These are phyloP conservation scores for Trichoderma atrobrunneum DNA, from an alignment of 2,329 filamentous ascomycete species.

Conservation along the genomic window DNA sequence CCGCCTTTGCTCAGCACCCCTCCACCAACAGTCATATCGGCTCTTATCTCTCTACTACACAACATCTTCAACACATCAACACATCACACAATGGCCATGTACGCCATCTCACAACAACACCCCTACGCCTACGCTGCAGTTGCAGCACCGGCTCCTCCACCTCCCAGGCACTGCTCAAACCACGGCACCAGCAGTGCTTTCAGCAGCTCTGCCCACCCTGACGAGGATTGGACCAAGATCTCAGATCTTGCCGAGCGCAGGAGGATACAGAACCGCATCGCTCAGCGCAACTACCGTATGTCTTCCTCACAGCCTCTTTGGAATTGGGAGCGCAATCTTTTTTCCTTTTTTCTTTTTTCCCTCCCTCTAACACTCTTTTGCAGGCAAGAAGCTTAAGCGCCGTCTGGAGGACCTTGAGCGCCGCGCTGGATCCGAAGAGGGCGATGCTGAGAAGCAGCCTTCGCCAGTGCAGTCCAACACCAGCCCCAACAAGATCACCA, in stretches of 20 bases:
- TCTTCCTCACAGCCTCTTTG: conserved; percentile 25
- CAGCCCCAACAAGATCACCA: conserved; percentile 43
- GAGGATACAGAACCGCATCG: conserved; percentile 95
- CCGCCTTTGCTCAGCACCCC: conserved; percentile 12
- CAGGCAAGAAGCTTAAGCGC: conserved; percentile 91
- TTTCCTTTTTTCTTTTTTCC: neutral
- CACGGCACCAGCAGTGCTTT: conserved; percentile 91
- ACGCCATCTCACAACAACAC: conserved; percentile 36
- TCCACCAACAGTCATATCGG: conserved; percentile 2
- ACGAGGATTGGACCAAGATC: conserved; percentile 99
- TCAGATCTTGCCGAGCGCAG: conserved; percentile 92
- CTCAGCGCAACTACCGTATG: conserved; percentile 94
- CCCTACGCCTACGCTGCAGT: conserved; percentile 33
- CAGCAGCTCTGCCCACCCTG: conserved; percentile 88
- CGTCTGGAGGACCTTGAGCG: conserved; percentile 82
- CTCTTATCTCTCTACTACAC: conserved; percentile 7
- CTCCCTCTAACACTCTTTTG: conserved; percentile 22
- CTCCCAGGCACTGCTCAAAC: conserved; percentile 64
- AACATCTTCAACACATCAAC: conserved; percentile 6
- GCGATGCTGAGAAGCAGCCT: conserved; percentile 39
- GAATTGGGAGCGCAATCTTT: neutral
- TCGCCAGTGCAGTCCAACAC: conserved; percentile 29
- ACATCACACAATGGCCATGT: conserved; percentile 34
- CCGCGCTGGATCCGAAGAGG: conserved; percentile 61
- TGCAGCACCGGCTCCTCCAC: conserved; percentile 22